phyloP scores from a whole-genome alignment of 129 eudicot species.

The sunflower (Helianthus annuus) region HanXRQr2.0-SUNRISE NC_035447.2:116429501-116430000 shows the following conservation, averaged over 20 bases:
- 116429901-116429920: not conserved
- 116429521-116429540: not conserved
- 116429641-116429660: constrained; percentile 64
- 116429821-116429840: constrained; percentile 50
- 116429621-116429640: constrained; percentile 13
- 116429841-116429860: constrained; percentile 56
- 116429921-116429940: not conserved
- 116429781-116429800: constrained; percentile 15
- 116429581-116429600: constrained; percentile 16
- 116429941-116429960: not conserved
- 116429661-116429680: constrained; percentile 42
- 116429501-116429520: not conserved
- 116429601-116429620: constrained; percentile 31
- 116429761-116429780: constrained; percentile 19
- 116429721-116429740: not conserved
- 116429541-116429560: not conserved
- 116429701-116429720: constrained; percentile 57
- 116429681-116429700: constrained; percentile 69
- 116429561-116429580: constrained; percentile 10
- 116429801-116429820: constrained; percentile 36
- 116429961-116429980: not conserved
- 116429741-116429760: not conserved
- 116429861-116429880: constrained; percentile 89
- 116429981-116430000: not conserved
- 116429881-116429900: constrained; percentile 70